A percentile compares a stretch with the other conserved stretches of the same genome.
Evolutionary conservation across 306 rosid species (phyloP).

Genomic region (Rosa chinensis): DNA sequence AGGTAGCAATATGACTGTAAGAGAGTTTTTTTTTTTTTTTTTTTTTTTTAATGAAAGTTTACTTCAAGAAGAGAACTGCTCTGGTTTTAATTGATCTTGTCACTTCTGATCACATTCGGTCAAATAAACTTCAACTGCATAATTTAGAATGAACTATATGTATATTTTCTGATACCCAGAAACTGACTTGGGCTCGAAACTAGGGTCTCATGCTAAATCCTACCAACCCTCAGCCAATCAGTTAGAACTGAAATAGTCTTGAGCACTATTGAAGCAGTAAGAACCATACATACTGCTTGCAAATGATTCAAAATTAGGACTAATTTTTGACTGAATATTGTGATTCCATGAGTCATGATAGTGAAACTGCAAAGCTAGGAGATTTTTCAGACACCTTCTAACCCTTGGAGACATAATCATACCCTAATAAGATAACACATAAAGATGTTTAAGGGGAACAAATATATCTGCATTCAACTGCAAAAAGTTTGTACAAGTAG

Average conservation of each 20-base stretch:
- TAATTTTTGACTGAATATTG: not conserved
- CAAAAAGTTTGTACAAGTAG: constrained; percentile 16
- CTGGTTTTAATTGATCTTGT: not conserved
- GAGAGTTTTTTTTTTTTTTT: not conserved
- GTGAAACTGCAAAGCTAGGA: not conserved
- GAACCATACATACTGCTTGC: constrained; percentile 1
- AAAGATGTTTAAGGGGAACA: constrained; percentile 26
- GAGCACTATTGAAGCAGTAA: not conserved
- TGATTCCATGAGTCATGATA: not conserved
- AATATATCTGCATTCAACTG: constrained; percentile 18
- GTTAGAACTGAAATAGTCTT: not conserved
- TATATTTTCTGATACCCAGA: not conserved
- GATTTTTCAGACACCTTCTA: not conserved
- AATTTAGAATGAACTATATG: not conserved
- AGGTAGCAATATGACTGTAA: constrained; percentile 12
- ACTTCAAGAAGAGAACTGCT: constrained; percentile 12
- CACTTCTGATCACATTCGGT: not conserved
- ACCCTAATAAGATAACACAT: constrained; percentile 23
- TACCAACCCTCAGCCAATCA: not conserved
- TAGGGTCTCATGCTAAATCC: not conserved
- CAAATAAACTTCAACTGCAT: not conserved
- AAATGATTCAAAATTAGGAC: not conserved
- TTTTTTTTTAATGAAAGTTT: constrained; percentile 2
- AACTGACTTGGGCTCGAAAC: not conserved
- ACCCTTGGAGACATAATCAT: constrained; percentile 11